Base-by-base conservation (phyloP, 2,329 filamentous ascomycete genomes). In the Conoideocrella luteorostrata region DNA sequence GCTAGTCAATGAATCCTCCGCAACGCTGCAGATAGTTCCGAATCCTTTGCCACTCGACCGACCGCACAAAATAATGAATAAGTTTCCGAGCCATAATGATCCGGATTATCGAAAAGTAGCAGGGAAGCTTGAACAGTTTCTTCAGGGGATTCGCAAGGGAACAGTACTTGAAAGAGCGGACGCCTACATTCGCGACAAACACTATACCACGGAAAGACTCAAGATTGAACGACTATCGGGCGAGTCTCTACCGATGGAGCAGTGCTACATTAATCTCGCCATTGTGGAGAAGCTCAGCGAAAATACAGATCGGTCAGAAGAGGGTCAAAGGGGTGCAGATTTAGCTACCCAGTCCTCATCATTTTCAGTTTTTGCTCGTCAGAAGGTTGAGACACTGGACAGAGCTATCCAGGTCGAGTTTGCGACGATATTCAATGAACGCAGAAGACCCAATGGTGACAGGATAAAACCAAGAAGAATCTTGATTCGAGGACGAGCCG, bases 261-360 rank as follows among this genome's bases (percentile, higher is more conserved):
- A 60, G 29, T 67, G 62, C 48, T 68, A 67, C 37, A 67, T 68
- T 47, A 68, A 69, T 46, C 60, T 68, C 18, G 56, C 55, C 37
- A 55, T 67, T n/a, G 44, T 67, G 20, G 52, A 64, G 47, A 45
- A 57, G 28, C 15, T 21, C 7, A 39, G 32, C 18, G 9, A 47
- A 7, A 43, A 46, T 23, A 18, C 18, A 37, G n/a, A 15, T 22
- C 24, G 13, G 7, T 23, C 33, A 21, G 30, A 47, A 34, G n/a
- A 17, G 11, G 15, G 9, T 7, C n/a, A 11, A 15, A 12, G 15
- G 3, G 30, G 30, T 7, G 49, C 32, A 32, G 29, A 45, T 41
- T 35, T 18, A 41, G 17, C 17, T 22, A 29, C n/a, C 4, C 21
- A 47, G 28, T 26, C 45, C 21, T 60, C 54, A 7, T 44, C 46